A percentile compares a stretch with the other conserved stretches of the same genome.
Conservation (phyloP, 139 green algal genomes). For the Ettlia oleoabundans region DNA sequence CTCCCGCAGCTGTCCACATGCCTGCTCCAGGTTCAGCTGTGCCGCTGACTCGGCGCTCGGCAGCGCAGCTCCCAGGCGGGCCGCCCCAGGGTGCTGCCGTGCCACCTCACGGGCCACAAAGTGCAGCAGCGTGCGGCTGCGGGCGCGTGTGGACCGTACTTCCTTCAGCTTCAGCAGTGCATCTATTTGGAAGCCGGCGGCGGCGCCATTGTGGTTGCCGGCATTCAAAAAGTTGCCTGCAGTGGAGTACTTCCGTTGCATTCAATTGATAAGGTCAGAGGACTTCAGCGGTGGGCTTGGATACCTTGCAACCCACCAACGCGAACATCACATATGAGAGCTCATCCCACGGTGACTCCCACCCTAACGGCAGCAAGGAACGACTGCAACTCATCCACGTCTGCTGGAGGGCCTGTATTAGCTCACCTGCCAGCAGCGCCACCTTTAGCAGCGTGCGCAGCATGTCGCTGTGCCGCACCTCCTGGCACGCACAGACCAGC, state of each 20-base stretch:
- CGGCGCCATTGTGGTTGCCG: conserved; percentile 38
- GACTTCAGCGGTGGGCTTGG: too few species aligned
- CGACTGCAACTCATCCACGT: background rate
- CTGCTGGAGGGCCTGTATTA: background rate
- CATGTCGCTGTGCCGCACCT: conserved; percentile 53
- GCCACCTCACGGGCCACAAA: conserved; percentile 63
- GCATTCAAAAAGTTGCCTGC: conserved; percentile 71
- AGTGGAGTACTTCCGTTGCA: too few species aligned
- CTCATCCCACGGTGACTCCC: too few species aligned
- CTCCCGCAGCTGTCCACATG: conserved; percentile 45
- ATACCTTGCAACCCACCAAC: too few species aligned
- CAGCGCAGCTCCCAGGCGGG: conserved; percentile 46
- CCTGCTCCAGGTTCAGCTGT: conserved; percentile 24
- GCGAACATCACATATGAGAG: too few species aligned
- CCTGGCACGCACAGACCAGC: conserved; percentile 43
- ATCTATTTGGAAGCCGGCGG: conserved; percentile 53
- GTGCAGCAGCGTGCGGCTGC: conserved; percentile 65
- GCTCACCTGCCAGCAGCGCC: conserved; percentile 5
- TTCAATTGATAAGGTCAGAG: too few species aligned
- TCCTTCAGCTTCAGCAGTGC: conserved; percentile 65
- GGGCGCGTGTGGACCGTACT: conserved; percentile 45
- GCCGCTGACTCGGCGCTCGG: conserved; percentile 34
- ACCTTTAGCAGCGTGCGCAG: conserved; percentile 42
- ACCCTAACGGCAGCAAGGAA: too few species aligned
- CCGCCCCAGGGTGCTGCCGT: conserved; percentile 23